Conservation (phyloP, 106 monocot species). For the Xerophyta viscosa region DNA sequence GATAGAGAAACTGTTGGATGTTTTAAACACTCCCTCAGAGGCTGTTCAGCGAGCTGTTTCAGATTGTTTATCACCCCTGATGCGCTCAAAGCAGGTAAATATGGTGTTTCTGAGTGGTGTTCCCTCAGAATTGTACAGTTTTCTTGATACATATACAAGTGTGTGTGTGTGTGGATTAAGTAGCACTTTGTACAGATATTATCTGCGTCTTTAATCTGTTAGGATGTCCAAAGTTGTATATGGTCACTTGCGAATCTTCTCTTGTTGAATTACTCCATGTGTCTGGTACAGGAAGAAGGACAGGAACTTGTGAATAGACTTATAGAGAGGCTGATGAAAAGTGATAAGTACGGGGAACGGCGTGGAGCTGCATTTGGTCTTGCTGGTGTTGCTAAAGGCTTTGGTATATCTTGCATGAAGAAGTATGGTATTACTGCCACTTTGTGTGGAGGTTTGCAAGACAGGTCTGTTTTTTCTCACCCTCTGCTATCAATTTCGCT, state of each 20-base stretch:
- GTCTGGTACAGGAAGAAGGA: constrained; percentile 61
- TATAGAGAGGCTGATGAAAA: constrained; percentile 64
- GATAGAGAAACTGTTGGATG: constrained; percentile 88
- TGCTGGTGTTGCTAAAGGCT: constrained; percentile 89
- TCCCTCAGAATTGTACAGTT: no score
- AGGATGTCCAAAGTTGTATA: no score
- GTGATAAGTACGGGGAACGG: constrained; percentile 92
- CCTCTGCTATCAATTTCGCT: no score
- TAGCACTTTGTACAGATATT: no score
- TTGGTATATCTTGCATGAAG: constrained; percentile 77
- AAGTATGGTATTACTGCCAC: constrained; percentile 60
- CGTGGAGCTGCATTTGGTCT: constrained; percentile 98
- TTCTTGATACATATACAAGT: no score
- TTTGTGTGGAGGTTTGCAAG: constrained; percentile 65
- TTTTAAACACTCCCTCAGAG: constrained; percentile 95
- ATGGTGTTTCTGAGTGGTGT: no score
- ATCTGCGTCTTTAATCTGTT: no score
- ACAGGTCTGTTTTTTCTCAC: constrained; percentile 47
- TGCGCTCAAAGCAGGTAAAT: constrained; percentile 74
- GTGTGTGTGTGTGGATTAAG: no score
- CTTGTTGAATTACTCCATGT: not conserved
- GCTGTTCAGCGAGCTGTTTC: constrained; percentile 98
- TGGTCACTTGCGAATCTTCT: no score
- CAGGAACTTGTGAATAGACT: constrained; percentile 59
- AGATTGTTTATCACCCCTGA: constrained; percentile 89